A percentile compares a stretch with the other conserved stretches of the same genome.
These are phyloP conservation scores for Pontederia crassipes DNA, from an alignment of 176 grass and related monocot species.

Conservation along the genomic window DNA sequence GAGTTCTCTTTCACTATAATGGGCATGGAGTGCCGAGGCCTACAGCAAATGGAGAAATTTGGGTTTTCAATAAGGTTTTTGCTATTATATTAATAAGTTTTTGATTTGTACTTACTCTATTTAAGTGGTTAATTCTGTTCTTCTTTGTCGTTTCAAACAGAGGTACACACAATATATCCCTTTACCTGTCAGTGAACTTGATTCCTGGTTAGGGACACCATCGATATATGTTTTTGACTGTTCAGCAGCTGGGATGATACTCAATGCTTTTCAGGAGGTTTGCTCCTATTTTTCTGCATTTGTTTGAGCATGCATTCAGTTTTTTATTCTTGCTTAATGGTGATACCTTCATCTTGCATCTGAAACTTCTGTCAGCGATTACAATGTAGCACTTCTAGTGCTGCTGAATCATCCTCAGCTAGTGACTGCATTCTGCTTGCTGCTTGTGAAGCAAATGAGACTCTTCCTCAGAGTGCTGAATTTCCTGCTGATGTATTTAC, in stretches of 20 bases:
- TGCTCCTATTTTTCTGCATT: not conserved
- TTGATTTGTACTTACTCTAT: not conserved
- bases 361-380: conserved; percentile 19
- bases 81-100: not conserved
- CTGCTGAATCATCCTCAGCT: conserved; percentile 38
- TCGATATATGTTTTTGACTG: conserved; percentile 99
- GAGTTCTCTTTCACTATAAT: conserved; percentile 98
- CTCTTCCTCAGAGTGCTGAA: conserved; percentile 87
- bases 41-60: conserved; percentile 93
- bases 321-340: no score
- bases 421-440: conserved; percentile 98
- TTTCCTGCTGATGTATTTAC: conserved; percentile 98
- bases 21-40: conserved; percentile 95
- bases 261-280: conserved; percentile 91
- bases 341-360: not conserved
- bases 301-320: no score
- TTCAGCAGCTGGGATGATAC: conserved; percentile 77
- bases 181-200: conserved; percentile 80
- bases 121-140: not conserved
- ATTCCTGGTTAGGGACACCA: conserved; percentile 93
- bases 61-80: conserved; percentile 97
- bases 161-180: conserved; percentile 99
- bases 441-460: conserved; percentile 86
- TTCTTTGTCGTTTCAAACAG: conserved; percentile 27
- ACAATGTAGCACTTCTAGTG: conserved; percentile 48